Conservation (phyloP, 176 grass and related monocot species). For the Lolium multiflorum region DNA sequence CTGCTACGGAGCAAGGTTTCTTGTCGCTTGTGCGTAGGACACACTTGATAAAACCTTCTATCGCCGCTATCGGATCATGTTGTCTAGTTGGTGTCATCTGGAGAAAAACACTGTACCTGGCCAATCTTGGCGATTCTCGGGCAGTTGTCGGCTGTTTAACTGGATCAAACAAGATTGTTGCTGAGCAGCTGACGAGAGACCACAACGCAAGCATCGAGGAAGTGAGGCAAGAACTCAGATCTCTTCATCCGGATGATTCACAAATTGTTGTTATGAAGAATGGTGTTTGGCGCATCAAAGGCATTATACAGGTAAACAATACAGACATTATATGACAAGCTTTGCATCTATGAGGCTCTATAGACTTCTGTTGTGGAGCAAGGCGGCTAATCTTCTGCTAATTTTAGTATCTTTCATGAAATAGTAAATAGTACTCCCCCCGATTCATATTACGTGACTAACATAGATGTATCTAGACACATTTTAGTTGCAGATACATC, state of each 20-base stretch:
- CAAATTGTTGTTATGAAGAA: slow-evolving; percentile 96
- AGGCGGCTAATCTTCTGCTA: background rate
- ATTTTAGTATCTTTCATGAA: background rate
- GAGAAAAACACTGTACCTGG: slow-evolving; percentile 84
- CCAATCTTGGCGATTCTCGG: slow-evolving; percentile 92
- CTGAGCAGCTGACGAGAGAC: slow-evolving; percentile 90
- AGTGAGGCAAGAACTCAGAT: slow-evolving; percentile 83
- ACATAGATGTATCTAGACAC: too few species aligned
- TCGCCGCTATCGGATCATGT: slow-evolving; percentile 88
- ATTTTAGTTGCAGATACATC: too few species aligned
- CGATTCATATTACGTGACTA: too few species aligned
- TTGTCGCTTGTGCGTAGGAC: slow-evolving; percentile 86
- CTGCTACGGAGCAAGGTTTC: slow-evolving; percentile 92
- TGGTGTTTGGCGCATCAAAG: slow-evolving; percentile 99
- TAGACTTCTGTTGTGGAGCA: background rate
- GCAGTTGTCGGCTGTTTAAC: slow-evolving; percentile 77
- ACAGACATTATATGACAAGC: background rate
- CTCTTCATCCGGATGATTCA: slow-evolving; percentile 94
- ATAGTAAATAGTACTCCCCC: background rate
- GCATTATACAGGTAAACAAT: slow-evolving; percentile 83
- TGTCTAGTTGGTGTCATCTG: slow-evolving; percentile 91
- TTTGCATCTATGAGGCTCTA: background rate
- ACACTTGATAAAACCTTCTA: slow-evolving; percentile 84
- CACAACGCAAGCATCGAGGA: slow-evolving; percentile 93
- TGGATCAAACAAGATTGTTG: slow-evolving; percentile 67